Evolutionary conservation across 306 rosid species (phyloP).

Genomic region (Lathyrus tuberosus): DNA sequence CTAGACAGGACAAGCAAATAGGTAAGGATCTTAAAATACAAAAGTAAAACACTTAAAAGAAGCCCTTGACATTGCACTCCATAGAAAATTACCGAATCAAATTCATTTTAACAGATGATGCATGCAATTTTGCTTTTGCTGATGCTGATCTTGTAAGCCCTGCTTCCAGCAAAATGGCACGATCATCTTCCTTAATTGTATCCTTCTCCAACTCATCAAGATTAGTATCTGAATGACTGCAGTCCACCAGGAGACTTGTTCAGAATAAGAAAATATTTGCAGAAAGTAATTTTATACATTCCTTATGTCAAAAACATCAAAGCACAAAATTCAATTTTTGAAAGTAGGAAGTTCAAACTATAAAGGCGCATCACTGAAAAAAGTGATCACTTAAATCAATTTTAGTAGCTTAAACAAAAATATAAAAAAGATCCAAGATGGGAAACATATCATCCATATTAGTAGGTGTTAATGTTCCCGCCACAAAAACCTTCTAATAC

Average conservation of each 20-base stretch:
- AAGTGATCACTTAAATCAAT: conserved; percentile 25
- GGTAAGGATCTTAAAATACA: conserved; percentile 37
- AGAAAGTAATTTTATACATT: conserved; percentile 17
- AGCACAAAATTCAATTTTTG: conserved; percentile 19
- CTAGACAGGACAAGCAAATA: conserved; percentile 51
- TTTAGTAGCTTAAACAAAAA: conserved; percentile 21
- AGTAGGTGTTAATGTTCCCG: conserved; percentile 18
- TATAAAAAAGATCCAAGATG: conserved; percentile 21
- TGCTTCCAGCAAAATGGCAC: conserved; percentile 83
- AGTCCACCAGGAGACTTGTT: conserved; percentile 39
- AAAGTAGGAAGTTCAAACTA: conserved; percentile 21
- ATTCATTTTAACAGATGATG: conserved; percentile 72
- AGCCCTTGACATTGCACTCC: conserved; percentile 28
- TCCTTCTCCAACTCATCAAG: conserved; percentile 89
- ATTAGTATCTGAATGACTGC: conserved; percentile 83
- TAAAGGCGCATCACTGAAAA: conserved; percentile 16
- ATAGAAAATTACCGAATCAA: conserved; percentile 67
- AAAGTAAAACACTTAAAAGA: conserved; percentile 25
- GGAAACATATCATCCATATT: conserved; percentile 25
- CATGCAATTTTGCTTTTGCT: conserved; percentile 64
- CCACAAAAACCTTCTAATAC: conserved; percentile 13
- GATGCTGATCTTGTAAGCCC: conserved; percentile 88
- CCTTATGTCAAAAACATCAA: conserved; percentile 16
- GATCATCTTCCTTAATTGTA: conserved; percentile 77
- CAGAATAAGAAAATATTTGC: conserved; percentile 31